phyloP scores from a whole-genome alignment of 331 rosid species.

The Phaseolus coccineus region DNA sequence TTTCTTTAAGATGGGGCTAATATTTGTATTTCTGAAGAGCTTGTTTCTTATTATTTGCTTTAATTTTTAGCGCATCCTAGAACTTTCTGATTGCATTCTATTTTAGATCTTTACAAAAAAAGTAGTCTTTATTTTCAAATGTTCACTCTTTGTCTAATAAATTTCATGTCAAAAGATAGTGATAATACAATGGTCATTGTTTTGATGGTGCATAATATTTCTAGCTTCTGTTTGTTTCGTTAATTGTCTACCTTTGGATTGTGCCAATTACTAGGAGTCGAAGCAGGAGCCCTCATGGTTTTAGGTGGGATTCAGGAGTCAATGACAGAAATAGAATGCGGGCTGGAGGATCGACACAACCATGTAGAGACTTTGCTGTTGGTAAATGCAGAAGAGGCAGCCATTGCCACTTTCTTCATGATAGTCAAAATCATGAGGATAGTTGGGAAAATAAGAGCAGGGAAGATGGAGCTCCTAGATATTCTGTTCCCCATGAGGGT shows the following conservation, averaged over 20 bases:
- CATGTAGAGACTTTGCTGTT: conserved; percentile 78
- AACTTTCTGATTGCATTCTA: conserved; percentile 22
- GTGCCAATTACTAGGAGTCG: conserved; percentile 57
- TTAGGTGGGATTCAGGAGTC: conserved; percentile 69
- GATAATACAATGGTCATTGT: conserved; percentile 5
- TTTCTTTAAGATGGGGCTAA: conserved; percentile 13
- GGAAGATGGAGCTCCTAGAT: conserved; percentile 76
- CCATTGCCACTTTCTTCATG: conserved; percentile 79
- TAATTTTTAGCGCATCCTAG: conserved; percentile 2
- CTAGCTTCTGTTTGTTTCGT: conserved; percentile 36
- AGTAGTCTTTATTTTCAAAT: conserved; percentile 28
- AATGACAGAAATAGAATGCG: conserved; percentile 75
- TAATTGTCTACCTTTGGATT: conserved; percentile 46
- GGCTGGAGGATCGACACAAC: conserved; percentile 61
- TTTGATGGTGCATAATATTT: conserved; percentile 28
- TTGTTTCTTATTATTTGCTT: conserved; percentile 35
- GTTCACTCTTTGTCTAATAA: neutral
- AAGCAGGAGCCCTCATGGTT: conserved; percentile 85
- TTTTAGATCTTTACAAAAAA: conserved; percentile 6
- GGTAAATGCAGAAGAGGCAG: conserved; percentile 94
- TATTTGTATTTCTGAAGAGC: conserved; percentile 25
- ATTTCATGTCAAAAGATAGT: conserved; percentile 6
- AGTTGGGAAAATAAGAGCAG: conserved; percentile 77
- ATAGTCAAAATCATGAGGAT: conserved; percentile 65
- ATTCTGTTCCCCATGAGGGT: conserved; percentile 56